Evolutionary conservation across 2,329 filamentous ascomycete genomes (phyloP), one percentile per base, ranked within the genome.

Genomic region (Monosporascus ibericus): DNA sequence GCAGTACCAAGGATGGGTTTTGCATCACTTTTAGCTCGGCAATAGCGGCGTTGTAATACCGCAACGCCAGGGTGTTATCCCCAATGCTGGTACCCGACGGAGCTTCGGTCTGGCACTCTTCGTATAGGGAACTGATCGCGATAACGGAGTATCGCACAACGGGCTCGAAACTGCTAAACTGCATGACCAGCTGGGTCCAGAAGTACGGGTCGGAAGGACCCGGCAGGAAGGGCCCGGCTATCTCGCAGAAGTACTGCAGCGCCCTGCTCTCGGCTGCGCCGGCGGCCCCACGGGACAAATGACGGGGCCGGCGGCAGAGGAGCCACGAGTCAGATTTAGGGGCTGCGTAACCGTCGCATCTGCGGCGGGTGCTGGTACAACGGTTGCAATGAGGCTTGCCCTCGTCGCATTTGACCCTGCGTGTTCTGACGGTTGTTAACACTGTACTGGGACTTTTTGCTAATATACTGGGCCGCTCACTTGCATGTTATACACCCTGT

Each of bases 1-100:
- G 52, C 2, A 75, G 57, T 2, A 75, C 67, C 0, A 68, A 58
- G 36, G 71, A 67, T 17, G 69, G 60, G 24, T 68, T 65, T 42
- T 59, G 50, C 3, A 63, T 61, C 2, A 61, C 54, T 11, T 68
- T 60, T 1, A 74, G 57, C 17, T 65, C 56, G 30, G 62, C 58
- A 22, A 75, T 71, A 1, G 73, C 72, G 1, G 64, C 58, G 53
- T 74, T 75, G 55, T 76, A 76, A 50, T 75, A 72, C 6, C 53
- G 52, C 0, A 75, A 58, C 8, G 68, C 69, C 38, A 73, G 68
- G 6, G 59, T 58, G 6, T 70, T 64, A n/a, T 59, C 56, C 6
- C 50, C 47, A 17, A 54, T 40, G 20, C 51, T 51, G 11, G 42
- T 36, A 11, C 38, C 44, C 17, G 47, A 44, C 17, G 56, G 55